These are phyloP conservation scores for Bruguiera sexangula DNA, from an alignment of 345 rosid species.

Conservation along the genomic window DNA sequence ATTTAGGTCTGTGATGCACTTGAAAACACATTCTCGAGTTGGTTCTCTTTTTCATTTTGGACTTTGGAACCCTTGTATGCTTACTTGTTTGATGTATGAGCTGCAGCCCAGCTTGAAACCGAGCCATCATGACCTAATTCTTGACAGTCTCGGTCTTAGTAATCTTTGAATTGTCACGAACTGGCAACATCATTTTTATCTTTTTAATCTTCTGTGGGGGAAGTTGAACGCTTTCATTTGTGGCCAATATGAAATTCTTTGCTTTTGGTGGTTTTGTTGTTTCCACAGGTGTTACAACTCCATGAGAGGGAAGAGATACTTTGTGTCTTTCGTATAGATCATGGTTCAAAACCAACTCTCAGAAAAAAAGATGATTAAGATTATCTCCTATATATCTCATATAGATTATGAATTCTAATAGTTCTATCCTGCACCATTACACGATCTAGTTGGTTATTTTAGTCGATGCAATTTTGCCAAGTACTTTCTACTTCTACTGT, in stretches of 20 bases:
- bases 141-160: too few relatives aligned
- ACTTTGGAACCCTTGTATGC: conserved; percentile 5
- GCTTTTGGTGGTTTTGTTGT: too few relatives aligned
- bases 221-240: background rate
- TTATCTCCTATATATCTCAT: too few relatives aligned
- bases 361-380: too few relatives aligned
- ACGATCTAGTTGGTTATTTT: too few relatives aligned
- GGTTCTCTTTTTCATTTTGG: conserved; percentile 4
- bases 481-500: too few relatives aligned
- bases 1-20: conserved; percentile 19
- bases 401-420: too few relatives aligned
- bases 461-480: too few relatives aligned
- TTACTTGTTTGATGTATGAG: background rate
- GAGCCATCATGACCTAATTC: background rate
- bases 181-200: background rate
- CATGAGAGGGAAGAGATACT: conserved; percentile 5
- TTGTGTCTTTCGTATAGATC: too few relatives aligned
- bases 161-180: too few relatives aligned
- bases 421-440: too few relatives aligned
- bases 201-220: conserved; percentile 6
- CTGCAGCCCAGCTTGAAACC: background rate
- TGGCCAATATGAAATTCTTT: background rate
- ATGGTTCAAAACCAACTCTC: too few relatives aligned
- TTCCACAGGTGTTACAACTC: background rate
- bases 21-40: background rate